Percentiles rank a stretch among this genome's conserved stretches.
phyloP scores from a whole-genome alignment of 352 stramenopile species.

The Pythium brachiatum region DNA sequence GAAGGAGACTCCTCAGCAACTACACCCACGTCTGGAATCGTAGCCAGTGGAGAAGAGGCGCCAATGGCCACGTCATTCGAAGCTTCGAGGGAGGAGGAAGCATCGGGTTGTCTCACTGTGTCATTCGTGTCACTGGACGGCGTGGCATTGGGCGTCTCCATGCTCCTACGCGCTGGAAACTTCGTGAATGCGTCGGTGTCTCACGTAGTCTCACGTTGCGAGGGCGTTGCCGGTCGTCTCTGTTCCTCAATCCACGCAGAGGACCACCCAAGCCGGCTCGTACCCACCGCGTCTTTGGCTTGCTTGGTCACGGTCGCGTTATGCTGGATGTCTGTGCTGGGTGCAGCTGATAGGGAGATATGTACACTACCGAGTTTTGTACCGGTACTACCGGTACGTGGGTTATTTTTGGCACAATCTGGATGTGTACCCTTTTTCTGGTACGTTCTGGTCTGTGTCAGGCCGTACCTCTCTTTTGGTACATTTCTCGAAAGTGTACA shows the following conservation, averaged over 20 bases:
- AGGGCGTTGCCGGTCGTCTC: not conserved
- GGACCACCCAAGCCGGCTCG: not conserved
- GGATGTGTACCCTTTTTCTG: not conserved
- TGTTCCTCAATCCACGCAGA: not conserved
- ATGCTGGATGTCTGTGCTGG: not conserved
- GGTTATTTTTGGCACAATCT: no score
- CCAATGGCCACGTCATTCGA: not conserved
- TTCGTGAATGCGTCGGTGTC: not conserved
- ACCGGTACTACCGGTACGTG: not conserved
- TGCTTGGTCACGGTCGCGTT: not conserved
- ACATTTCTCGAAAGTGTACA: not conserved
- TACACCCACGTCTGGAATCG: not conserved
- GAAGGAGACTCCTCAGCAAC: not conserved
- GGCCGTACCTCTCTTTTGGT: not conserved
- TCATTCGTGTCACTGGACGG: constrained; percentile 1
- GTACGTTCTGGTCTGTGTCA: not conserved
- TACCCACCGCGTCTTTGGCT: not conserved
- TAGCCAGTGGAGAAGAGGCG: constrained; percentile 1
- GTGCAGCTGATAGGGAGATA: constrained; percentile 1
- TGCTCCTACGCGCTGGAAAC: not conserved
- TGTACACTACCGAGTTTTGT: not conserved
- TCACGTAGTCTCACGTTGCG: not conserved
- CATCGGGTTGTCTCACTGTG: not conserved
- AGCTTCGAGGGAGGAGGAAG: not conserved
- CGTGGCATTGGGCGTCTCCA: not conserved